Evolutionary conservation across 352 stramenopile genomes (phyloP), one percentile per base, ranked within the genome.

Genomic region (Saprolegnia parasitica): DNA sequence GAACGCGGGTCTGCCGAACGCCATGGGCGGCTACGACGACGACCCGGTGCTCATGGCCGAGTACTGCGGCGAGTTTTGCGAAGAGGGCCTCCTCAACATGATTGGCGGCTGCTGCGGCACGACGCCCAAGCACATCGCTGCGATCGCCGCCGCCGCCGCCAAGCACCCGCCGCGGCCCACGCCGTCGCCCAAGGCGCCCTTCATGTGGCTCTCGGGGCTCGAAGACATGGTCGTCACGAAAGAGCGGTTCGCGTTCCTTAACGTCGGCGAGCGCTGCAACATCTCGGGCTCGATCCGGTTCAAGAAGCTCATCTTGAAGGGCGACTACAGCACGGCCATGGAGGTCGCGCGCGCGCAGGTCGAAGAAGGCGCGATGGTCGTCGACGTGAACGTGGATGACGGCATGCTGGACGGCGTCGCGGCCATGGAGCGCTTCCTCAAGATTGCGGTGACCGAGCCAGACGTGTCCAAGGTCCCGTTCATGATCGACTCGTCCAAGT

Each of bases 321-420:
- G 95, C 24, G 89, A 99, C 72, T 99, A 98, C 75, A 87, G 74
- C 63, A 90, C 90, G 68, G 93, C 93, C 23, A 98, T 99, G 95
- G 94, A 98, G 61, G 96, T 99, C 74, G 96, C 96, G 5, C 97
- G 97, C 70, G 86, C 98, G 67, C 96, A 98, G 75, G 94, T 99
- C 8, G 96, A 98, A 68, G 96, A 98, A 73, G 96, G 96, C 57
- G 96, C 96, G 26, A 96, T 98, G 84, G 94, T 98, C 11, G 96
- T 99, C 75, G 95, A 99, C 77, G 96, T 99, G 71, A 99, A 99
- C 78, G 91, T 99, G n/a, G 96, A 99, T 74, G 96, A 99, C 74
- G 96, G 96, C 71, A 96, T 99, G 80, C 77, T 99, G 40, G 96
- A 99, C 74, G 95, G 96, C 60, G 74, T 98, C 55, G 85, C 90